These are phyloP conservation scores for Gossypium herbaceum DNA, from an alignment of 345 rosid species.

Conservation along the genomic window DNA sequence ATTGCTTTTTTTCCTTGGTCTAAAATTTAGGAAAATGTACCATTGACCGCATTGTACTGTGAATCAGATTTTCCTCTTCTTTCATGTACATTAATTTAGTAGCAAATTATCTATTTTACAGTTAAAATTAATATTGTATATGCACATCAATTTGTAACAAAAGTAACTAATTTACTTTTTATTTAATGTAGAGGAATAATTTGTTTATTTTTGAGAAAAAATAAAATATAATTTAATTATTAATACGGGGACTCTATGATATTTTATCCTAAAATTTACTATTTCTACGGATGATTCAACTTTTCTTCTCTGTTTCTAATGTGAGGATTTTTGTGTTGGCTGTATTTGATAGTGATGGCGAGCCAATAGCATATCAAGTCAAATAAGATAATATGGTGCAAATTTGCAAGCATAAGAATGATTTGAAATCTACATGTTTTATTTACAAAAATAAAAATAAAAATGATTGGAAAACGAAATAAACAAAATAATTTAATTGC, in stretches of 20 bases:
- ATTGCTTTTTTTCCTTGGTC: background rate
- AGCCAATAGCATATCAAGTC: background rate
- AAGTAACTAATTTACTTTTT: too few species aligned
- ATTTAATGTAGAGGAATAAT: too few species aligned
- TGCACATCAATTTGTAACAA: too few species aligned
- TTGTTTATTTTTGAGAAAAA: fast-evolving
- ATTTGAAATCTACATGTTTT: background rate
- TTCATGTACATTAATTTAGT: too few species aligned
- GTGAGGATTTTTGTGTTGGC: background rate
- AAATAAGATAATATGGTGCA: background rate
- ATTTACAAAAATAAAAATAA: background rate
- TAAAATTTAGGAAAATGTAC: background rate
- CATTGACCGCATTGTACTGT: too few species aligned
- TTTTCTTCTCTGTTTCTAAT: background rate
- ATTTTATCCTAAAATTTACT: too few species aligned
- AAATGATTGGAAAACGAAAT: background rate
- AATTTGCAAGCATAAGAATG: background rate
- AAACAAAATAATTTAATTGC: background rate
- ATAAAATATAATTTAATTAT: too few species aligned
- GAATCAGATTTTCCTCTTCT: too few species aligned
- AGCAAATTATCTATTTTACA: too few species aligned
- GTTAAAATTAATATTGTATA: too few species aligned
- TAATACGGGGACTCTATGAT: too few species aligned
- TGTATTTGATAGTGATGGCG: background rate
- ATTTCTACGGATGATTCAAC: background rate